Conservation (phyloP, 2,329 filamentous ascomycete genomes). For the Cytospora piceicola region DNA sequence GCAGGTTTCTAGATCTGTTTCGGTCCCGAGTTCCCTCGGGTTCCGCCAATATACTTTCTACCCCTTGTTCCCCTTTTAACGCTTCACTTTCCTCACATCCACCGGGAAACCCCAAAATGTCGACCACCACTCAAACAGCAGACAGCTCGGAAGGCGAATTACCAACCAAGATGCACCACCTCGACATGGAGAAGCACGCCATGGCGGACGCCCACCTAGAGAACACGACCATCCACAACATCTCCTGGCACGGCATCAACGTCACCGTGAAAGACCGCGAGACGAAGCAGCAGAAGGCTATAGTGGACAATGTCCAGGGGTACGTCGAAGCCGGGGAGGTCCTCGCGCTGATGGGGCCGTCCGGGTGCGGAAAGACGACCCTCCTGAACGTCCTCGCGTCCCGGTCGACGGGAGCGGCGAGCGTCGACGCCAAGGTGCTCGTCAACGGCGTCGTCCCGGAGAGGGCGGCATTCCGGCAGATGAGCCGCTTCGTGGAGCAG, state of each 20-base stretch:
- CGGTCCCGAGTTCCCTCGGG: background rate
- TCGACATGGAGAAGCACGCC: conserved; percentile 38
- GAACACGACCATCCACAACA: conserved; percentile 66
- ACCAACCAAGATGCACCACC: conserved; percentile 23
- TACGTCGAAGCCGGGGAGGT: conserved; percentile 70
- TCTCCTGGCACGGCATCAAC: conserved; percentile 68
- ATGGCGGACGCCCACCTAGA: conserved; percentile 57
- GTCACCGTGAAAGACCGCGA: conserved; percentile 76
- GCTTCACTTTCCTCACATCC: background rate
- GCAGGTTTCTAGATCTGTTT: background rate
- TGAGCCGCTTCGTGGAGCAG: conserved; percentile 83
- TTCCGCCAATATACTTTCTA: background rate
- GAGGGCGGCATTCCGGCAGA: conserved; percentile 59
- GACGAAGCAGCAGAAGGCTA: conserved; percentile 64
- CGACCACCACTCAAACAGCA: conserved; percentile 23
- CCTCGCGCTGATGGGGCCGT: conserved; percentile 81
- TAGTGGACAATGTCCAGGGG: conserved; percentile 67
- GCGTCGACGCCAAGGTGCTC: conserved; percentile 57
- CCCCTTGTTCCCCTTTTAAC: background rate
- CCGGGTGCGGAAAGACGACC: conserved; percentile 77
- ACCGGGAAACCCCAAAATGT: conserved; percentile 20
- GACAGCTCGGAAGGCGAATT: conserved; percentile 31
- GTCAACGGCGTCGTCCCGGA: conserved; percentile 66
- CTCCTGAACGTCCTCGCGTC: conserved; percentile 77
- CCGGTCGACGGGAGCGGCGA: conserved; percentile 55